phyloP scores from a whole-genome alignment of 2,329 filamentous ascomycete genomes.

The Microsporum canis region DNA sequence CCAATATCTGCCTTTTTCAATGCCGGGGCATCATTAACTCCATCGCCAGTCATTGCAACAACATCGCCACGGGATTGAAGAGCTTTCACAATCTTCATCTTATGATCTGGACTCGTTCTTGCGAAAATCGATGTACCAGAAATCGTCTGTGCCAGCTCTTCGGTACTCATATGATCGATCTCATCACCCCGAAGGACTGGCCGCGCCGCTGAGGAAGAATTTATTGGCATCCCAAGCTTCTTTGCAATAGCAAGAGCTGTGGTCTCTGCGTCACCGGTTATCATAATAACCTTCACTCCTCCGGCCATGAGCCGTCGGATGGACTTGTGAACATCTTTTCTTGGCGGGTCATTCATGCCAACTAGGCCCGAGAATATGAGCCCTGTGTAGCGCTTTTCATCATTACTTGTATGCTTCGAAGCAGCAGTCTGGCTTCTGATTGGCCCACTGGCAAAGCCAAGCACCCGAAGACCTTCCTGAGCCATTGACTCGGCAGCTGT shows the following conservation, averaged over 20 bases:
- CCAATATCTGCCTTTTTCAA: conserved; percentile 96
- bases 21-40: conserved; percentile 93
- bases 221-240: conserved; percentile 86
- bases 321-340: conserved; percentile 77
- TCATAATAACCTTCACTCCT: conserved; percentile 97
- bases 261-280: conserved; percentile 90
- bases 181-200: conserved; percentile 78
- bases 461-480: conserved; percentile 72
- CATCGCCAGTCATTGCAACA: conserved; percentile 97
- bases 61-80: conserved; percentile 89
- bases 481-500: conserved; percentile 80
- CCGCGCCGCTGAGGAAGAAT: conserved; percentile 43
- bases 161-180: conserved; percentile 81
- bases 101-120: conserved; percentile 91
- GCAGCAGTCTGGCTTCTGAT: conserved; percentile 41
- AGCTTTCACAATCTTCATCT: conserved; percentile 89
- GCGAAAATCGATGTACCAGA: conserved; percentile 88
- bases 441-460: conserved; percentile 83
- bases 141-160: conserved; percentile 74
- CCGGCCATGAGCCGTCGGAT: conserved; percentile 86
- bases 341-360: conserved; percentile 93
- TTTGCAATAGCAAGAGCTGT: conserved; percentile 88
- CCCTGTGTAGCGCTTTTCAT: conserved; percentile 68
- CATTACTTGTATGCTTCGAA: conserved; percentile 44
- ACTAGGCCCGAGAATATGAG: conserved; percentile 85